Conservation (phyloP, 345 rosid genomes). For the Sisymbrium altissimum region DNA sequence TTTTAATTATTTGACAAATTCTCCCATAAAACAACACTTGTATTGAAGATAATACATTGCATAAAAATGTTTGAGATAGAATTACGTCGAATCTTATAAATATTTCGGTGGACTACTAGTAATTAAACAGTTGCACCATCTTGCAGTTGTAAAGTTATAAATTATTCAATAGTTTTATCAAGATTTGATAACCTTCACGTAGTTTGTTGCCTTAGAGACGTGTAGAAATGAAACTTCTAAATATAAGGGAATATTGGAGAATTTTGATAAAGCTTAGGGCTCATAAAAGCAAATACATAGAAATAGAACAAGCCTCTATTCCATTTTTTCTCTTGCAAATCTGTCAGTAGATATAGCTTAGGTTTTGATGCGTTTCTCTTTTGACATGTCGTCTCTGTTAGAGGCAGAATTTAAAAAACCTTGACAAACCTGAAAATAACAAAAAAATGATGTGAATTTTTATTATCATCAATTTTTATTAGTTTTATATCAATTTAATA, state of each 20-base stretch:
- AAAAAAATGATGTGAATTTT: too few relatives aligned
- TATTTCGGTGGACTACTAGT: not conserved
- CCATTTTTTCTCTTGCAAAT: not conserved
- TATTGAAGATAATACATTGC: not conserved
- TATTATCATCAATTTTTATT: too few relatives aligned
- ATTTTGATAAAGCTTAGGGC: not conserved
- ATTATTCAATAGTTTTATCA: not conserved
- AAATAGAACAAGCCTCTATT: not conserved
- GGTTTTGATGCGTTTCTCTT: too few relatives aligned
- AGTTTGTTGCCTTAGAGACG: not conserved
- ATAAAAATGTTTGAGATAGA: not conserved
- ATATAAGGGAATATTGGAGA: not conserved
- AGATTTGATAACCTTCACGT: not conserved
- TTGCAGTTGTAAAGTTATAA: not conserved
- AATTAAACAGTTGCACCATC: not conserved
- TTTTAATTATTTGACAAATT: too few relatives aligned
- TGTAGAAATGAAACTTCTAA: not conserved
- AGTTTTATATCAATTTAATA: too few relatives aligned
- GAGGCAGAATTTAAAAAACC: too few relatives aligned
- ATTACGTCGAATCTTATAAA: not conserved
- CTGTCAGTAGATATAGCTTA: not conserved
- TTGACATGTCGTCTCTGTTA: too few relatives aligned
- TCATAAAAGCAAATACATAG: not conserved
- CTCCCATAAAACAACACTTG: not conserved
- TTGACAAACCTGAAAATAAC: too few relatives aligned